Evolutionary conservation across 306 rosid species (phyloP).

Genomic region (Acacia confusa): DNA sequence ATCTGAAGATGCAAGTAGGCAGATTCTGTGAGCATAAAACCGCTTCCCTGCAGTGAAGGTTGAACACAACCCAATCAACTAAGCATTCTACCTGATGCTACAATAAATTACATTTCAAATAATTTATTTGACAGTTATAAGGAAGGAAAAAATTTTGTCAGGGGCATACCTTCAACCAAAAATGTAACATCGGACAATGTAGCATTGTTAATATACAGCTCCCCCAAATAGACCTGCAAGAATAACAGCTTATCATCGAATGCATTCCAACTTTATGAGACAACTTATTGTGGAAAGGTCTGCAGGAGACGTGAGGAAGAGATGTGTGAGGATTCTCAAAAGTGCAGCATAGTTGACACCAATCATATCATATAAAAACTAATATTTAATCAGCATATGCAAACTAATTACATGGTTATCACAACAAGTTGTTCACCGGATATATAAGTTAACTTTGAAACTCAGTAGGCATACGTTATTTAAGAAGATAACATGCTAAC

Average conservation of each 20-base stretch:
- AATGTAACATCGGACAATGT: constrained; percentile 76
- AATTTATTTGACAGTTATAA: neutral
- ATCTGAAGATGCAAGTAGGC: constrained; percentile 94
- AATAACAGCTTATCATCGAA: constrained; percentile 16
- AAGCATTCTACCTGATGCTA: constrained; percentile 8
- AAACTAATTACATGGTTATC: neutral
- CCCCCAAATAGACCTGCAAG: constrained; percentile 86
- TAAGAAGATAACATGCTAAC: neutral
- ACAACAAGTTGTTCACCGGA: neutral
- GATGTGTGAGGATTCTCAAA: constrained; percentile 17
- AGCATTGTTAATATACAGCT: constrained; percentile 74
- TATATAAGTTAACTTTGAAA: neutral
- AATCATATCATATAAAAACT: neutral
- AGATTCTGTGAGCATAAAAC: constrained; percentile 91
- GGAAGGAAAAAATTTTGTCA: constrained; percentile 1
- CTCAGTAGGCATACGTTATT: neutral
- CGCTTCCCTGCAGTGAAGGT: constrained; percentile 62
- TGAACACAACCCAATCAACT: neutral
- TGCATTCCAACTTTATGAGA: constrained; percentile 7
- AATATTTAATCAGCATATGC: neutral
- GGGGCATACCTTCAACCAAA: constrained; percentile 75
- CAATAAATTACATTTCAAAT: neutral
- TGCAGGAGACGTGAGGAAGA: neutral
- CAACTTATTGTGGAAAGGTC: neutral
- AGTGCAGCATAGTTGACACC: constrained; percentile 9